These are phyloP conservation scores for Talaromyces adpressus DNA, from an alignment of 495 filamentous ascomycete genomes.

Conservation along the genomic window DNA sequence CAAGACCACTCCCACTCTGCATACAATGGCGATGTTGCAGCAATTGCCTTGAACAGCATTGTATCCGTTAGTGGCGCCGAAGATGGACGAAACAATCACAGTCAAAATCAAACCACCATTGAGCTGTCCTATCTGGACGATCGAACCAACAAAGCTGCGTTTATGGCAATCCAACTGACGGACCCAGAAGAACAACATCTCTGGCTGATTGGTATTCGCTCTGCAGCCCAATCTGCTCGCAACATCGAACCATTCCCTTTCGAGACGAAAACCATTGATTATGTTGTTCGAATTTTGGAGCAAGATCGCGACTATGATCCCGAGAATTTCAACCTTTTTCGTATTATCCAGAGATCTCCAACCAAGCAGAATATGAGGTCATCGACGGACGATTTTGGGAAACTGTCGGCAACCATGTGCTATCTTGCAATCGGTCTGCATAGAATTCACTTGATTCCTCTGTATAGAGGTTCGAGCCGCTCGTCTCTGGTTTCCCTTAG, in stretches of 20 bases:
- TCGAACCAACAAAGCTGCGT: slow-evolving; percentile 50
- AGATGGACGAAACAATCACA: slow-evolving; percentile 44
- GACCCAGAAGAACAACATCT: slow-evolving; percentile 67
- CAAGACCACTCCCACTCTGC: slow-evolving; percentile 51
- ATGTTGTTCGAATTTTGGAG: slow-evolving; percentile 61
- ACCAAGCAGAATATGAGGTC: slow-evolving; percentile 51
- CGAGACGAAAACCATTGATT: slow-evolving; percentile 52
- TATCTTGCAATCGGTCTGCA: slow-evolving; percentile 83
- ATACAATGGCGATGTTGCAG: slow-evolving; percentile 41
- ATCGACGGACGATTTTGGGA: slow-evolving; percentile 72
- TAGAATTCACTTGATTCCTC: slow-evolving; percentile 72
- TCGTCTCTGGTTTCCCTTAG: slow-evolving; percentile 47
- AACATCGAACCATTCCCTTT: slow-evolving; percentile 48
- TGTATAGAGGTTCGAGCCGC: slow-evolving; percentile 54
- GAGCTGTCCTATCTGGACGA: slow-evolving; percentile 76
- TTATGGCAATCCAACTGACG: slow-evolving; percentile 61
- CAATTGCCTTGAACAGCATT: slow-evolving; percentile 64
- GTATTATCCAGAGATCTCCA: slow-evolving; percentile 69
- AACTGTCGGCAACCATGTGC: slow-evolving; percentile 63
- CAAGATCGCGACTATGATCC: slow-evolving; percentile 63
- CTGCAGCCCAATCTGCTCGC: slow-evolving; percentile 49
- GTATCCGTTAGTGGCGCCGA: slow-evolving; percentile 76
- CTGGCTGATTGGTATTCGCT: slow-evolving; percentile 65
- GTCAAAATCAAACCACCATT: slow-evolving; percentile 61
- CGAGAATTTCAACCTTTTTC: slow-evolving; percentile 68